Conservation (phyloP, 352 stramenopile species). For the Globisporangium radiosum region DNA sequence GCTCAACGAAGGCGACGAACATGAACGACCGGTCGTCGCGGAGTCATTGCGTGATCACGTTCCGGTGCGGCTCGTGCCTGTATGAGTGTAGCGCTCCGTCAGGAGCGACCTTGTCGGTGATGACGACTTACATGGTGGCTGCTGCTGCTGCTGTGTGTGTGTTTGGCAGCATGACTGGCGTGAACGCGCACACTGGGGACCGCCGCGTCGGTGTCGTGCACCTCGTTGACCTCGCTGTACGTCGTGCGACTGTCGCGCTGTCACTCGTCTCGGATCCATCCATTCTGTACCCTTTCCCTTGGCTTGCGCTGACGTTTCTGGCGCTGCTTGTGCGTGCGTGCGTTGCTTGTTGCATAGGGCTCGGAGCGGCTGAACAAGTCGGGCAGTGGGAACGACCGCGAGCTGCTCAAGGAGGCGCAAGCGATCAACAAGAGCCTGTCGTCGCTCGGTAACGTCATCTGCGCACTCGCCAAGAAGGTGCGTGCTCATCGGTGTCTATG, state of each 20-base stretch:
- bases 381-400: conserved; percentile 63
- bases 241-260: not conserved
- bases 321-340: too few relatives aligned
- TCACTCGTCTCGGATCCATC: not conserved
- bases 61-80: conserved; percentile 31
- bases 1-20: conserved; percentile 78
- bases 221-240: conserved; percentile 73
- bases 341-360: conserved; percentile 23
- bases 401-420: conserved; percentile 78
- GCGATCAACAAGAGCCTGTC: conserved; percentile 88
- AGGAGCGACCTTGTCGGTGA: not conserved
- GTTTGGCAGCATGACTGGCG: conserved; percentile 40
- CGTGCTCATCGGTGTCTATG: conserved; percentile 1
- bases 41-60: conserved; percentile 83
- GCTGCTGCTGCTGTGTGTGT: not conserved
- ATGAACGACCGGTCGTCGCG: conserved; percentile 83
- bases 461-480: conserved; percentile 77
- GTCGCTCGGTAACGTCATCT: conserved; percentile 78
- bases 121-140: not conserved
- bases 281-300: too few relatives aligned
- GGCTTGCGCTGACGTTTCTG: too few relatives aligned
- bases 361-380: conserved; percentile 81
- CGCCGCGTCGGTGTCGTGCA: conserved; percentile 63
- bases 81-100: too few relatives aligned
- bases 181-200: conserved; percentile 52